A percentile compares a stretch with the other conserved stretches of the same genome.
Evolutionary conservation across 2,329 filamentous ascomycete species (phyloP).

Genomic region (Aspergillus sp.): DNA sequence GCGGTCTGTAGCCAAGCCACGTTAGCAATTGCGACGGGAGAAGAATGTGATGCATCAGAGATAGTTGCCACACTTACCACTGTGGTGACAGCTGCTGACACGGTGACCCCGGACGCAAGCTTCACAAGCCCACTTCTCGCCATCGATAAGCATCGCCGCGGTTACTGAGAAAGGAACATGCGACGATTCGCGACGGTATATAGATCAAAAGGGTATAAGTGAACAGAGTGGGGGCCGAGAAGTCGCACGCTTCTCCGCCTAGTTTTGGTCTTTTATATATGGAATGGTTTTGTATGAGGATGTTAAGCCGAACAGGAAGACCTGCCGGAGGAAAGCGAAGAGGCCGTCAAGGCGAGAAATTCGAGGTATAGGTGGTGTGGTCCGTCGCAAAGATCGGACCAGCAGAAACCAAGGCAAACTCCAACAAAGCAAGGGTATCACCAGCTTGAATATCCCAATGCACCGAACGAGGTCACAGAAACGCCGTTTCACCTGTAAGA

Average conservation of each 20-base stretch:
- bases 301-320: slow-evolving; percentile 26
- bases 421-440: slow-evolving; percentile 40
- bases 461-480: slow-evolving; percentile 24
- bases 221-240: slow-evolving; percentile 14
- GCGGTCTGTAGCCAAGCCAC: slow-evolving; percentile 63
- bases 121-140: slow-evolving; percentile 97
- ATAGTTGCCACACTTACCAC: slow-evolving; percentile 64
- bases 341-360: slow-evolving; percentile 38
- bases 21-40: slow-evolving; percentile 12
- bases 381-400: slow-evolving; percentile 31
- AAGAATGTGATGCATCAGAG: no score
- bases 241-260: slow-evolving; percentile 16
- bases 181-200: slow-evolving; percentile 39
- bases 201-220: slow-evolving; percentile 18
- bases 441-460: slow-evolving; percentile 33
- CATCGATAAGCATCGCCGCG: slow-evolving; percentile 75
- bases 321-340: slow-evolving; percentile 25
- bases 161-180: slow-evolving; percentile 43
- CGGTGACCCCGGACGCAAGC: slow-evolving; percentile 97
- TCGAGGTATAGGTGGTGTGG: slow-evolving; percentile 25
- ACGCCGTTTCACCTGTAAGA: slow-evolving; percentile 28
- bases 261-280: slow-evolving; percentile 10
- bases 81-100: slow-evolving; percentile 97
- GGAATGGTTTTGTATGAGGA: slow-evolving; percentile 11
- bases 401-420: slow-evolving; percentile 30